phyloP scores from a whole-genome alignment of 2,329 filamentous ascomycete genomes.

The Blumeriella jaapii region DNA sequence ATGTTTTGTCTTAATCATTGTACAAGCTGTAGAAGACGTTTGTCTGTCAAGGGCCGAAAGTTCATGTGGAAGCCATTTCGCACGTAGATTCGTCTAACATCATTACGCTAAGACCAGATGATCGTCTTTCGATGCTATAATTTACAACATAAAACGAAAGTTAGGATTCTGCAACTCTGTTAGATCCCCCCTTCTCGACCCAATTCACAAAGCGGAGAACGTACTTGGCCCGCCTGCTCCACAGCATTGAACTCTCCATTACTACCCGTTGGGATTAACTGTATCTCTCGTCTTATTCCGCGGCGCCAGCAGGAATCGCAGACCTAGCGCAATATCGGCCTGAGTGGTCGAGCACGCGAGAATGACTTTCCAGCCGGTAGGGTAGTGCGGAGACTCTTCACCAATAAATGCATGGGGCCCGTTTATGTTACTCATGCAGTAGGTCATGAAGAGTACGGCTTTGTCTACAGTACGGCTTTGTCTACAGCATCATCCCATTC shows the following conservation, averaged over 20 bases:
- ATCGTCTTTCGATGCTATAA: too few relatives aligned
- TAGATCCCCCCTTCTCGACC: slow-evolving; percentile 1
- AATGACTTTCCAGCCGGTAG: slow-evolving; percentile 41
- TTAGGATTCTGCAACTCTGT: slow-evolving; percentile 5
- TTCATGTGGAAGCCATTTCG: too few relatives aligned
- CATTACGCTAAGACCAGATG: too few relatives aligned
- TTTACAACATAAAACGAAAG: too few relatives aligned
- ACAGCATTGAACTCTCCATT: slow-evolving; percentile 6
- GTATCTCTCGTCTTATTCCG: slow-evolving; percentile 31
- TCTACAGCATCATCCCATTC: too few relatives aligned
- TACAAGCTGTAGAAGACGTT: too few relatives aligned
- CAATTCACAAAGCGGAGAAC: slow-evolving; percentile 28
- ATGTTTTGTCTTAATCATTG: too few relatives aligned
- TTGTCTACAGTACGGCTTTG: too few relatives aligned
- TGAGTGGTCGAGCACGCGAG: slow-evolving; percentile 35
- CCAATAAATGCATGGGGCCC: slow-evolving; percentile 46
- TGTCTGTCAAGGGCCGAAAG: too few relatives aligned
- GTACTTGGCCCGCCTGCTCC: slow-evolving; percentile 26
- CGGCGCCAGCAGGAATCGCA: slow-evolving; percentile 29
- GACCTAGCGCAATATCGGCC: slow-evolving; percentile 28
- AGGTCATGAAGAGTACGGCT: slow-evolving; percentile 30
- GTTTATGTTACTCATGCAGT: slow-evolving; percentile 9
- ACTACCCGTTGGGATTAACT: slow-evolving; percentile 1
- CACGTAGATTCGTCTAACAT: too few relatives aligned
- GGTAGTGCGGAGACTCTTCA: slow-evolving; percentile 33